phyloP scores from a whole-genome alignment of 2,329 filamentous ascomycete genomes.

The Pezicula carpinea region DNA sequence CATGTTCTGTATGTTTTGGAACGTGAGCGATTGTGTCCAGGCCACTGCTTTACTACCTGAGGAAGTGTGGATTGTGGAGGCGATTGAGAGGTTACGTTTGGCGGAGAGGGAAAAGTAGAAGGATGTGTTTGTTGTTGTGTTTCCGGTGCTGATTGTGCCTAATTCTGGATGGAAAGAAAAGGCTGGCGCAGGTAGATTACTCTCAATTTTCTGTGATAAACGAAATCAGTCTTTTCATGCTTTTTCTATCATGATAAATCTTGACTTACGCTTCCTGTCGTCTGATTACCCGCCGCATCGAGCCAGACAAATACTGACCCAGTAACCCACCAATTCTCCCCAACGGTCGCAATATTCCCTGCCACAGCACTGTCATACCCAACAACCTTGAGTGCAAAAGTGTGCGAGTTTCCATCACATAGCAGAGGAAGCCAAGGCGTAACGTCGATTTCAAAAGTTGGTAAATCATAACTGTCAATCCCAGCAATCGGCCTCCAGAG shows the following conservation, averaged over 20 bases:
- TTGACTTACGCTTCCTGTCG: slow-evolving; percentile 9
- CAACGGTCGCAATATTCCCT: slow-evolving; percentile 42
- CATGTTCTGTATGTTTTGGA: slow-evolving; percentile 30
- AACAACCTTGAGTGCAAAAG: slow-evolving; percentile 59
- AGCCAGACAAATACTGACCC: slow-evolving; percentile 73
- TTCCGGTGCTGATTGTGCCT: slow-evolving; percentile 15
- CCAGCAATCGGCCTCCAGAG: slow-evolving; percentile 73
- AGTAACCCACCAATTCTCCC: slow-evolving; percentile 66
- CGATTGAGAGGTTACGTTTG: slow-evolving; percentile 22
- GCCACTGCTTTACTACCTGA: slow-evolving; percentile 11
- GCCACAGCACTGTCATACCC: slow-evolving; percentile 49
- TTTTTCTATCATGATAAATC: not conserved
- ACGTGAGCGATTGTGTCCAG: slow-evolving; percentile 26
- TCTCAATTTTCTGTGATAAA: slow-evolving; percentile 10
- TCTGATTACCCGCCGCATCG: slow-evolving; percentile 14
- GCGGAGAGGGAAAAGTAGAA: slow-evolving; percentile 26
- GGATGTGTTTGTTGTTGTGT: slow-evolving; percentile 24
- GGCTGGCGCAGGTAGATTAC: slow-evolving; percentile 11
- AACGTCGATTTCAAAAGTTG: slow-evolving; percentile 74
- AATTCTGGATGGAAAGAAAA: slow-evolving; percentile 24
- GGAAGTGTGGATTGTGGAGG: slow-evolving; percentile 23
- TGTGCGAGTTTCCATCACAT: slow-evolving; percentile 58
- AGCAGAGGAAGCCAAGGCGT: slow-evolving; percentile 66
- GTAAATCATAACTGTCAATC: slow-evolving; percentile 69
- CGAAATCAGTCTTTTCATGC: not conserved